Conservation (phyloP, 225 moss, liverwort and hornwort genomes). For the Marchantia paleacea region DNA sequence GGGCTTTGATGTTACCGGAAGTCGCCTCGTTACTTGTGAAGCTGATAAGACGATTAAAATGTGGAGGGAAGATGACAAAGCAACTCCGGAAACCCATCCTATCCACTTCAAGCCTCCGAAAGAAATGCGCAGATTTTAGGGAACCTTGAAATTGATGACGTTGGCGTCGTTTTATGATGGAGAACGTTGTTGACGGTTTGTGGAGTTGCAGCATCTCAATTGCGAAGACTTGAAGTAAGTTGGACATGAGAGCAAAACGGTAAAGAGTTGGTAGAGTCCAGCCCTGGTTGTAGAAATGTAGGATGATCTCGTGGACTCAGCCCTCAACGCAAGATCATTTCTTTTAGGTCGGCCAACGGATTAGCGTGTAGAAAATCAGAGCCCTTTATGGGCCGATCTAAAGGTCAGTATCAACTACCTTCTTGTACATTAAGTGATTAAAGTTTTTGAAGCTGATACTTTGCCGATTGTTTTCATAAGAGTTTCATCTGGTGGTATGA, state of each 20-base stretch:
- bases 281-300: background rate
- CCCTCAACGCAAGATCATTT: background rate
- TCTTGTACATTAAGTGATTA: background rate
- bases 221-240: background rate
- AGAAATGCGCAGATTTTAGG: constrained; percentile 86
- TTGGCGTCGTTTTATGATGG: background rate
- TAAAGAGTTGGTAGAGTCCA: background rate
- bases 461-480: background rate
- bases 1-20: constrained; percentile 85
- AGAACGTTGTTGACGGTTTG: background rate
- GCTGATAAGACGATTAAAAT: constrained; percentile 98
- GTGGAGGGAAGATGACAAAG: constrained; percentile 92
- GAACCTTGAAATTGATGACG: background rate
- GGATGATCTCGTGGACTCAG: background rate
- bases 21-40: constrained; percentile 90
- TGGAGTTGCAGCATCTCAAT: background rate
- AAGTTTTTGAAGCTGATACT: background rate
- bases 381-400: background rate
- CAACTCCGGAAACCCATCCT: constrained; percentile 92
- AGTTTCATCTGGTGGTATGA: too few species aligned
- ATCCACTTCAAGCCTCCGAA: constrained; percentile 95
- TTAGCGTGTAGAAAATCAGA: constrained; percentile 7
- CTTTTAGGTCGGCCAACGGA: background rate
- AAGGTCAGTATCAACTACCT: background rate
- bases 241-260: background rate